Evolutionary conservation across 495 filamentous ascomycete genomes (phyloP).

Genomic region (Glutinoglossum americanum): DNA sequence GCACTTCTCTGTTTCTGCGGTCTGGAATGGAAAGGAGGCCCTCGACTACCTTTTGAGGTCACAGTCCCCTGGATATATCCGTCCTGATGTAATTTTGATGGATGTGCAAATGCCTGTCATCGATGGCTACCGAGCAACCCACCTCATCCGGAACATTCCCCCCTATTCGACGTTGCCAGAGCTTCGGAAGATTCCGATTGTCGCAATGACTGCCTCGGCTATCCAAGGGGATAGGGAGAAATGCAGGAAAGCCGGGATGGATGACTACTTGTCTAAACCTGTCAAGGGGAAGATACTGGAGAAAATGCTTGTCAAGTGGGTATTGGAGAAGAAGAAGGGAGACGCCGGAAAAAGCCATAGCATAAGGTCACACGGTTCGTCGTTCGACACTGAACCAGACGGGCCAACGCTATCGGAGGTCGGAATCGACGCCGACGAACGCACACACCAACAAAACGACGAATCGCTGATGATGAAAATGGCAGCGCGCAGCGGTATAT

Average conservation of each 20-base stretch:
- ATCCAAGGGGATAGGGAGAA: conserved; percentile 80
- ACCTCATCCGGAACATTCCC: conserved; percentile 49
- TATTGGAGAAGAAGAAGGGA: conserved; percentile 16
- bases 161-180: conserved; percentile 31
- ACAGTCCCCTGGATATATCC: conserved; percentile 17
- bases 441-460: neutral
- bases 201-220: conserved; percentile 83
- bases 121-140: conserved; percentile 84
- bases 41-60: conserved; percentile 44
- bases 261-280: conserved; percentile 84
- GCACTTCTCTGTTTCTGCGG: conserved; percentile 63
- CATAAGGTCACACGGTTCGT: neutral
- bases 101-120: conserved; percentile 84
- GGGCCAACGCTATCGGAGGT: neutral
- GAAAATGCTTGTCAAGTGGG: conserved; percentile 51
- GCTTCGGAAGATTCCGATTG: conserved; percentile 58
- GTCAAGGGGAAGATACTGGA: conserved; percentile 54
- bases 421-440: conserved; percentile 10
- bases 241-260: conserved; percentile 82
- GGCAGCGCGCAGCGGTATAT: no score
- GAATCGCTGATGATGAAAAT: no score
- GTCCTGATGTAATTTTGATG: conserved; percentile 72
- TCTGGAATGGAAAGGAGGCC: conserved; percentile 67
- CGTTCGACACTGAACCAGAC: neutral
- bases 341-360: neutral